Evolutionary conservation across 192 early-diverging fungal species (phyloP), one percentile per base, ranked within the genome.

Genomic region (Phycomyces nitens): DNA sequence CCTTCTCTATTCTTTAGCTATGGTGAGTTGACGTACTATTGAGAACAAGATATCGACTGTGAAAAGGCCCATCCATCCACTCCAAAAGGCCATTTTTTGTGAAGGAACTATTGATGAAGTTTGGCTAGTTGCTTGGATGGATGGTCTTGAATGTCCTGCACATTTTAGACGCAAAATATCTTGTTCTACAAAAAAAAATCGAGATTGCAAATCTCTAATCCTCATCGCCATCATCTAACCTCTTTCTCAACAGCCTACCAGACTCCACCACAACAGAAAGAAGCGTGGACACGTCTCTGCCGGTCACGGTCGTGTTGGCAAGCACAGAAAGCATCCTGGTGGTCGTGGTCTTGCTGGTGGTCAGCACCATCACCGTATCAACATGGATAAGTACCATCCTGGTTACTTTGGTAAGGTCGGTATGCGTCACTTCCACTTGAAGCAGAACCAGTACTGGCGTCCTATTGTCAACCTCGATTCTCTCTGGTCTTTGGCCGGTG

Each of bases 391-490:
- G 90, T 97, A 94, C 91, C 97, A 99, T 86, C 97, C 97, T 70
- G 97, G 97, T 80, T 99, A 99, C 93, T 99, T 96, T 74, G 97
- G 97, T 84, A 97, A 99, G 86, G 95, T 99, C 82, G 97, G 97
- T 94, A 97, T 97, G 97, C 92, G 97, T 73, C 86, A 93, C 82
- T 97, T 94, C 93, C 95, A 97, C 89, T 83, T 88, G 89, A 97
- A 93, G 83, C 73, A 84, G 65, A 93, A 97, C 84, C 67, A 88
- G 76, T 83, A 82, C 80, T 88, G 91, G 88, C 80, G 86, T 71
- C 90, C 91, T 60, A 82, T 86, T 72, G 76, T 97, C 84, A 99
- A 99, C 85, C 76, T 96, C 53, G 93, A 99, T 83, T 90, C 88
- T 73, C 76, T 99, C 76, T 96, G 93, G 94, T 82, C 89, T 58